Evolutionary conservation across 345 rosid species (phyloP).

Genomic region (Salix dunnii): DNA sequence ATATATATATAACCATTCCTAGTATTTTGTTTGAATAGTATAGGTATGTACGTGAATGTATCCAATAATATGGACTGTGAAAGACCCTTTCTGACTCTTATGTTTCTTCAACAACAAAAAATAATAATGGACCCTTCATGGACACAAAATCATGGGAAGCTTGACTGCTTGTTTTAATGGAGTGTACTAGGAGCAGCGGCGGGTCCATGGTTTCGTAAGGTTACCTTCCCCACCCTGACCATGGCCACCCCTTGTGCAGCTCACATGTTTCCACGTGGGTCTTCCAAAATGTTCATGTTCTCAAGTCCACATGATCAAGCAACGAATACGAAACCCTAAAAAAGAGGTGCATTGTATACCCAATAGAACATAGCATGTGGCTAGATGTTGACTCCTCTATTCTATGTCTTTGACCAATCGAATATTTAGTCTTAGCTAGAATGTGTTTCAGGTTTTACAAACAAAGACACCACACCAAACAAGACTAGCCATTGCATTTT

Average conservation of each 20-base stretch:
- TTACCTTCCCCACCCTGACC: conserved; percentile 10
- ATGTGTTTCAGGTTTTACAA: not conserved
- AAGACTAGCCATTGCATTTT: not conserved
- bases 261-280: conserved; percentile 53
- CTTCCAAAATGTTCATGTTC: conserved; percentile 33
- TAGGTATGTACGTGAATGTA: not conserved
- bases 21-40: not conserved
- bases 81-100: not conserved
- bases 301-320: conserved; percentile 31
- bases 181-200: not conserved
- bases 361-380: conserved; percentile 44
- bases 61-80: conserved; percentile 17
- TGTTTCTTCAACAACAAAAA: too few relatives aligned
- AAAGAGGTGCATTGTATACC: conserved; percentile 25
- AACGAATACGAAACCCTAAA: conserved; percentile 6
- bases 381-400: conserved; percentile 38
- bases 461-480: not conserved
- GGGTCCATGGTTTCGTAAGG: conserved; percentile 1
- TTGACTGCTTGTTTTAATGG: conserved; percentile 14
- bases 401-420: conserved; percentile 31
- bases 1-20: too few relatives aligned
- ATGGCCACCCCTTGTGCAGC: conserved; percentile 34
- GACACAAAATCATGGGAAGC: conserved; percentile 5
- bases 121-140: too few relatives aligned
- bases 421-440: not conserved